Evolutionary conservation across 1,139 yeast species (phyloP).

Genomic region (Chernovozyma aurita): DNA sequence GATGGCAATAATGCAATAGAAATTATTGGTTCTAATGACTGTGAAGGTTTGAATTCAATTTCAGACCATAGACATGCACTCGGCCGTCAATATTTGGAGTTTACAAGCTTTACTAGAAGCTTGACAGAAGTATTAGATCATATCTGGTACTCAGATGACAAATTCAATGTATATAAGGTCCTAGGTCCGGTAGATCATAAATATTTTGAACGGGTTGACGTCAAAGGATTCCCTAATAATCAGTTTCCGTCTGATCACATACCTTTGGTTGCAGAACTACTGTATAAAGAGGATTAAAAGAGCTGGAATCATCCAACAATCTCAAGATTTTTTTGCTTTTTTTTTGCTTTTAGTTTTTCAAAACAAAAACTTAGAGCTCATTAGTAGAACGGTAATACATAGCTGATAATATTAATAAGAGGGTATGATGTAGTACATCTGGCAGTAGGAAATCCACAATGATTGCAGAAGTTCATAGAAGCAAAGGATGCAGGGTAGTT

Average conservation of each 20-base stretch:
- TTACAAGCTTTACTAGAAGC: slow-evolving; percentile 49
- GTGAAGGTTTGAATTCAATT: neutral
- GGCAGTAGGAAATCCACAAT: no score
- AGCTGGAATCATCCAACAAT: no score
- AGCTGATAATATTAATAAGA: no score
- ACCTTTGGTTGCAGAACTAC: slow-evolving; percentile 23
- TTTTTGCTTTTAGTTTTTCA: no score
- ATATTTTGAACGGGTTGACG: slow-evolving; percentile 12
- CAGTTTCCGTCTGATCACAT: slow-evolving; percentile 44
- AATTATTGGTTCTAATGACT: neutral
- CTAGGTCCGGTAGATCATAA: slow-evolving; percentile 19
- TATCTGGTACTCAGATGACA: slow-evolving; percentile 47
- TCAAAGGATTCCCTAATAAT: slow-evolving; percentile 34
- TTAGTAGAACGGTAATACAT: no score
- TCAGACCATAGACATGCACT: slow-evolving; percentile 1
- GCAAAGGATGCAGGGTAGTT: no score
- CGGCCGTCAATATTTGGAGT: slow-evolving; percentile 27
- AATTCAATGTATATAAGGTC: slow-evolving; percentile 14
- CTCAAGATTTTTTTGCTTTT: no score
- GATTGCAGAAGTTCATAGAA: no score
- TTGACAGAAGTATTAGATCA: slow-evolving; percentile 53
- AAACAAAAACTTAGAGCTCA: no score
- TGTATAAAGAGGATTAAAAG: slow-evolving; percentile 1
- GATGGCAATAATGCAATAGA: neutral
- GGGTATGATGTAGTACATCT: no score